Evolutionary conservation across 1,284 basidiomycete species (phyloP), one percentile per base, ranked within the genome.

Genomic region (Naganishia sp.): DNA sequence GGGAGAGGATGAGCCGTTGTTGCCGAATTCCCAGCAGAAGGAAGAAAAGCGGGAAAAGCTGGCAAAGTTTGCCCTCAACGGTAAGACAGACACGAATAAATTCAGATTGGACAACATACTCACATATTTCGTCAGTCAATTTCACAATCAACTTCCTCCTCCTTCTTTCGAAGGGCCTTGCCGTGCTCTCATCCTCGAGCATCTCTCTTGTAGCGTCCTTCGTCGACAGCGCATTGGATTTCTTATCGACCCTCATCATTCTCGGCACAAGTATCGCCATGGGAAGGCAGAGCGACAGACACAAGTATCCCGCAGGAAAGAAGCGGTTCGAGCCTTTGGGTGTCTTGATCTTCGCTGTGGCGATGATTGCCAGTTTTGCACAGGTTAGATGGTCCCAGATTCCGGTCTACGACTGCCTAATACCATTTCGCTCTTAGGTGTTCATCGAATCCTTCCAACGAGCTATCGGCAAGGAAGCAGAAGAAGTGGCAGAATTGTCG

Each of bases 141-240:
- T 78, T 78, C 6, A 55, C 73, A 18, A 76, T 84, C 69, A 85
- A 85, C 69, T 68, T 84, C 55, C 21, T 83, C 2, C 78, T 85
- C 3, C 79, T 85, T 6, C 78, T 71, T 2, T 81, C 80, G 4
- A 85, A 85, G 70, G 80, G 78, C 15, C 71, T 82, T 0, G 83
- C 84, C 0, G 82, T 84, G 16, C 74, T 82, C 25, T 80, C 83
- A 45, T 84, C 83, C 31, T 79, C 81, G 49, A 85, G 84, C 7
- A 82, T 86, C 65, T 85, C 84, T 25, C 79, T 86, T 56, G 78
- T 84, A 31, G 84, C 84, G 7, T 82, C 80, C 0, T 75, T 84
- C 15, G 82, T 85, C 63, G 84, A 84, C 73, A 82, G 81, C 21
- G 82, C 81, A 0, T 79, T 86, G 68, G 84, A 86, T 63, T 77